Base-by-base conservation (phyloP, 495 filamentous ascomycete species). In the Aspergillus hancockii region DNA sequence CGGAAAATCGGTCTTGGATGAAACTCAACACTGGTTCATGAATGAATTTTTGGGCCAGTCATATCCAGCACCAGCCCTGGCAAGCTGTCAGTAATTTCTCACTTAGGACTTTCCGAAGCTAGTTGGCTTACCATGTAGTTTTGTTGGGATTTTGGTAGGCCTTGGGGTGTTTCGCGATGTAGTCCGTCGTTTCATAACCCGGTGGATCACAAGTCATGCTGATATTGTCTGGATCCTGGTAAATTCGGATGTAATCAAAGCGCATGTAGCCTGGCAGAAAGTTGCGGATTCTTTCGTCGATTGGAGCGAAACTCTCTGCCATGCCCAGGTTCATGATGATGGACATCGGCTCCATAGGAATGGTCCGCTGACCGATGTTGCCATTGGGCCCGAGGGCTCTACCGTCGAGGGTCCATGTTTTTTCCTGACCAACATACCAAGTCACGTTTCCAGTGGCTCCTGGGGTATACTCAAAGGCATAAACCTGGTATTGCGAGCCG, bases 161-260 rank as follows among this genome's bases (percentile, higher is more conserved):
- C 47, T 79, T 74, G 4, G 78, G 74, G 62, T 92, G 89, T 4
- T 83, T 68, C 31, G 74, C 67, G 60, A 92, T 92, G 68, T 91
- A 92, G n/a, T 73, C 58, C 0, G 88, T 90, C 13, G 88, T 91
- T 61, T 83, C 79, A 65, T 85, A 91, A 0, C 82, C 87, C 2
- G 74, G 77, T 0, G 89, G 89, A 74, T 92, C 89, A 71, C 89
- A 91, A 32, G 87, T 89, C 18, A 91, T 69, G 49, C 81, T 82
- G 13, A 71, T 60, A 32, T 84, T 69, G 52, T 81, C 80, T 16
- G 81, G 76, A 57, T 88, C 81, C 67, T 91, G 88, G 63, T 91
- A 92, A 56, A 91, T 89, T 6, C 89, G 83, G 36, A 92, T 72
- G 66, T 90, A 91, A 65, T 92, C 89, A 55, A 92, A 74, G 3